A percentile compares a stretch with the other conserved stretches of the same genome.
Conservation (phyloP, 352 stramenopile genomes). For the Phytophthora pisi region DNA sequence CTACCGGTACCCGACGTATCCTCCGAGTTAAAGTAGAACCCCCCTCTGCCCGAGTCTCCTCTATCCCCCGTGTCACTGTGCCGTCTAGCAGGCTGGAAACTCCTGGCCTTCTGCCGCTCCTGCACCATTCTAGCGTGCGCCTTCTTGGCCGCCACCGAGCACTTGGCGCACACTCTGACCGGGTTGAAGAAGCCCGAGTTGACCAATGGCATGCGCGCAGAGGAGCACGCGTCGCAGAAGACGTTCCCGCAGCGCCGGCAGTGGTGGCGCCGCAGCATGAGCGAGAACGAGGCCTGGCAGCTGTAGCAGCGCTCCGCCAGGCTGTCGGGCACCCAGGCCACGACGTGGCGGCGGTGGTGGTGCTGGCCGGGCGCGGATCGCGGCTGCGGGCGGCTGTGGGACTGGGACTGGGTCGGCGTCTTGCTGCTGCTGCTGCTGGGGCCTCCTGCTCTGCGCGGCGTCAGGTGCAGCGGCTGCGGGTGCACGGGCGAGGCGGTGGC, state of each 20-base stretch:
- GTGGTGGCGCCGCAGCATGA: slow-evolving; percentile 86
- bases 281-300: slow-evolving; percentile 66
- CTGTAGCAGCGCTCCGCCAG: slow-evolving; percentile 81
- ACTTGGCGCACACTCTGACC: slow-evolving; percentile 85
- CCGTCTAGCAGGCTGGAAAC: slow-evolving; percentile 24
- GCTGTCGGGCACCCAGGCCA: slow-evolving; percentile 84
- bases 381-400: background rate
- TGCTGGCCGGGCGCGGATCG: slow-evolving; percentile 8
- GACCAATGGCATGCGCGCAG: slow-evolving; percentile 76
- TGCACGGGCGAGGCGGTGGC: background rate
- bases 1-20: background rate
- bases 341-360: slow-evolving; percentile 38
- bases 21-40: slow-evolving; percentile 25
- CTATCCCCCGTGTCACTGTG: slow-evolving; percentile 37
- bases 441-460: too few relatives aligned
- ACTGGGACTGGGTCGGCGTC: too few relatives aligned
- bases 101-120: slow-evolving; percentile 47
- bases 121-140: slow-evolving; percentile 75
- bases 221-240: slow-evolving; percentile 90
- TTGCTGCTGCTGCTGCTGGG: too few relatives aligned
- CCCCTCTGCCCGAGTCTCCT: slow-evolving; percentile 15
- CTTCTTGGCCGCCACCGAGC: slow-evolving; percentile 69
- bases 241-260: slow-evolving; percentile 89
- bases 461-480: background rate
- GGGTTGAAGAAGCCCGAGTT: slow-evolving; percentile 69